phyloP scores from a whole-genome alignment of 768 basidiomycete genomes.

The Rhizopogon sp. region DNA sequence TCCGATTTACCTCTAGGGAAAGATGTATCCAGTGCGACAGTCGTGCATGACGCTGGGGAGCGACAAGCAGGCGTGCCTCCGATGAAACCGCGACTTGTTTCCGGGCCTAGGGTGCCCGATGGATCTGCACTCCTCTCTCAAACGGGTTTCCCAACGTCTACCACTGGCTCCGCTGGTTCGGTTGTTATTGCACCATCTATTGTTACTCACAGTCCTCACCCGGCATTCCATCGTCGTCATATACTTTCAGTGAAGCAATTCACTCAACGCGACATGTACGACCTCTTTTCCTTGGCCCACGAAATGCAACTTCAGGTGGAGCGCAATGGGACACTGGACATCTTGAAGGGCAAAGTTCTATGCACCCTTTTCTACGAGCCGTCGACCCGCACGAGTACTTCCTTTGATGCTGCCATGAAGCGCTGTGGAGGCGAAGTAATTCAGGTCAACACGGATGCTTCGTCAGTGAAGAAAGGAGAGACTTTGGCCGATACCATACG shows the following conservation, averaged over 20 bases:
- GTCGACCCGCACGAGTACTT: conserved; percentile 90
- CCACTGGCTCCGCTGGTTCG: background rate
- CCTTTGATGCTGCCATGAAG: conserved; percentile 99
- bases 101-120: conserved; percentile 29
- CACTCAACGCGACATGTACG: conserved; percentile 81
- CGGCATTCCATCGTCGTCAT: conserved; percentile 89
- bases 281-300: conserved; percentile 89
- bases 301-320: conserved; percentile 98
- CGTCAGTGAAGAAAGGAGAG: conserved; percentile 93
- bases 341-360: conserved; percentile 86
- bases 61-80: conserved; percentile 15
- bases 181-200: conserved; percentile 7
- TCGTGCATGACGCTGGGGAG: conserved; percentile 37
- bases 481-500: conserved; percentile 89
- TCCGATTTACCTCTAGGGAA: conserved; percentile 56
- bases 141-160: conserved; percentile 4
- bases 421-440: conserved; percentile 95
- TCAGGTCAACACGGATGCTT: conserved; percentile 72
- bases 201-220: conserved; percentile 45
- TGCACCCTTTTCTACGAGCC: conserved; percentile 96
- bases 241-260: conserved; percentile 95
- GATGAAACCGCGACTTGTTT: conserved; percentile 22
- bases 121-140: conserved; percentile 7
- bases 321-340: conserved; percentile 80
- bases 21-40: conserved; percentile 63